Percentiles rank a stretch among this genome's conserved stretches.
Evolutionary conservation across 2,329 filamentous ascomycete genomes (phyloP).

Genomic region (Trichoderma polysporum): DNA sequence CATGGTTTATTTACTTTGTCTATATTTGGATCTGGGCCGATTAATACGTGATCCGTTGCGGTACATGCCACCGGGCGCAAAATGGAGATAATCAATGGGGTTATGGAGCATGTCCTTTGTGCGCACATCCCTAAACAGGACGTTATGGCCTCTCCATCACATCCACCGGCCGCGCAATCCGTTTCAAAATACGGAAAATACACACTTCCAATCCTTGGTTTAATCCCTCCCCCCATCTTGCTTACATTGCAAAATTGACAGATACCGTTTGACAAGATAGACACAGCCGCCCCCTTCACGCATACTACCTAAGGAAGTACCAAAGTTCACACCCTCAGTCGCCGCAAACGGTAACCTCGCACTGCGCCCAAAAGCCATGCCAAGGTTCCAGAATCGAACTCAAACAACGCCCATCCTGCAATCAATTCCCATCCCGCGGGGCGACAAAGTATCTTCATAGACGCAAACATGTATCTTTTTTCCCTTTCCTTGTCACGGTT

Average conservation of each 20-base stretch:
- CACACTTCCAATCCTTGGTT: background rate
- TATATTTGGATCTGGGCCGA: background rate
- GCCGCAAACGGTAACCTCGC: constrained; percentile 4
- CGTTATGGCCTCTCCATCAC: background rate
- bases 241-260: no score
- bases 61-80: background rate
- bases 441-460: background rate
- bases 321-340: background rate
- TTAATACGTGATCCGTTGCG: background rate
- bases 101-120: background rate
- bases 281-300: background rate
- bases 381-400: constrained; percentile 5
- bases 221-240: no score
- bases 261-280: no score
- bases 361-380: background rate
- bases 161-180: background rate
- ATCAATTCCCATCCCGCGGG: background rate
- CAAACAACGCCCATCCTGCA: background rate
- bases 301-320: no score
- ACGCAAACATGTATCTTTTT: background rate
- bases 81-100: background rate
- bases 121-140: background rate
- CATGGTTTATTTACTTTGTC: background rate
- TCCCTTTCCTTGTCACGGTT: background rate
- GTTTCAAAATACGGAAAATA: background rate